Evolutionary conservation across 441 rosid species (phyloP), one percentile per base, ranked within the genome.

Genomic region (Cnidoscolus chayamansa): DNA sequence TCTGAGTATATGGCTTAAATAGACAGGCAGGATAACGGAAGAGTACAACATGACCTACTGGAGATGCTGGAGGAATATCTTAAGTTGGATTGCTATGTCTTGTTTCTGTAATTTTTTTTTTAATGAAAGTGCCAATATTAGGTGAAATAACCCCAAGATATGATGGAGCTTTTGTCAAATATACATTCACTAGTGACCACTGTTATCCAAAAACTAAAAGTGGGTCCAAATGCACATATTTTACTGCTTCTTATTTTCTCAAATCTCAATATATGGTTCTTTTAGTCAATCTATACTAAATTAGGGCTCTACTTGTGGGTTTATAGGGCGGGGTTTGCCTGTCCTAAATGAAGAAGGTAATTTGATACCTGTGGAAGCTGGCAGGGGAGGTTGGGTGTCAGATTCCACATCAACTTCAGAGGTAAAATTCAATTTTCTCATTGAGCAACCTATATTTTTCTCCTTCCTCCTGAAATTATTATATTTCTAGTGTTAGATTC

Each of bases 321-420:
- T 37, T 59, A 47, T 67, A 94, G 98, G 90, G 45, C 82, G 86
- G 82, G 91, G 93, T 62, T 84, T 92, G 79, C 99, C 97, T 62
- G 78, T 92, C 67, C 80, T 94, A 70, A 92, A 92, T 70, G 99
- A 94, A 81, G 94, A 92, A 75, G 97, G 97, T 70, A 86, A 78
- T 79, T 70, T 89, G 84, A 84, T 90, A 48, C 68, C 86, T 3
- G 2, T 65, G n/a, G 91, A 90, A 58, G 81, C 84, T 69, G 84
- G 85, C 58, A 87, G 77, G 81, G 96, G 90, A 69, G 83, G 70
- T 74, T 87, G 87, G 90, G 74, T 74, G 4, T 72, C 84, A 9
- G 90, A 90, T 77, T 74, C 82, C 50, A 25, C 86, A 32, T 85
- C 89, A 61, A 83, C 85, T 77, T 67, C 84, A 16, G 97, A 89